Percentiles rank a stretch among this genome's conserved stretches.
phyloP scores from a whole-genome alignment of 805 yeast species.

The Candida maltosa region DNA sequence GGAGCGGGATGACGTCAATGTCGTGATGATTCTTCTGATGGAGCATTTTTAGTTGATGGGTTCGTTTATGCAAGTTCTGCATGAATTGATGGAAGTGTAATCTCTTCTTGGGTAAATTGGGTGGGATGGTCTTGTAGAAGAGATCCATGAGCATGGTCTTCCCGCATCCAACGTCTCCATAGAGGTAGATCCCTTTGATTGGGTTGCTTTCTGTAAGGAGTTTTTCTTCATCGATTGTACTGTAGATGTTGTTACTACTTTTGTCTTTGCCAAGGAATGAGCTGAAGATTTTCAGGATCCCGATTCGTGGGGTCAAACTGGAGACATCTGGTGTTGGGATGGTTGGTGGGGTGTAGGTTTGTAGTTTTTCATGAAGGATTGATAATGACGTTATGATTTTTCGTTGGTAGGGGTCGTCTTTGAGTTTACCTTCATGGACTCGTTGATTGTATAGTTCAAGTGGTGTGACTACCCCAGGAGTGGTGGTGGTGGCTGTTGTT shows the following conservation, averaged over 20 bases:
- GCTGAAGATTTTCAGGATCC: slow-evolving; percentile 35
- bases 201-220: slow-evolving; percentile 9
- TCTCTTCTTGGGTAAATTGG: slow-evolving; percentile 71
- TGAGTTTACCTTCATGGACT: slow-evolving; percentile 47
- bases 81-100: slow-evolving; percentile 96
- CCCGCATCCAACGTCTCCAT: slow-evolving; percentile 98
- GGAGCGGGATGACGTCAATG: slow-evolving; percentile 75
- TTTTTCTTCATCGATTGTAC: not conserved
- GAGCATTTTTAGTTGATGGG: slow-evolving; percentile 66
- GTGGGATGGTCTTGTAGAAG: slow-evolving; percentile 81
- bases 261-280: slow-evolving; percentile 12
- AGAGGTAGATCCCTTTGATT: slow-evolving; percentile 83
- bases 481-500: no score
- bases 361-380: slow-evolving; percentile 52
- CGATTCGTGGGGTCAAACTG: slow-evolving; percentile 48
- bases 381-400: slow-evolving; percentile 63
- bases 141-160: slow-evolving; percentile 98
- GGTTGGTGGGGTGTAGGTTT: slow-evolving; percentile 58
- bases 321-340: slow-evolving; percentile 51
- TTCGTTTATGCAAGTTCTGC: slow-evolving; percentile 87
- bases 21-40: slow-evolving; percentile 59
- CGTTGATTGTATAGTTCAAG: slow-evolving; percentile 48
- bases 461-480: slow-evolving; percentile 41
- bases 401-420: slow-evolving; percentile 80
- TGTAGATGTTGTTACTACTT: not conserved